Conservation (phyloP, 208 protist genomes). For the Crithidia thermophila region DNA sequence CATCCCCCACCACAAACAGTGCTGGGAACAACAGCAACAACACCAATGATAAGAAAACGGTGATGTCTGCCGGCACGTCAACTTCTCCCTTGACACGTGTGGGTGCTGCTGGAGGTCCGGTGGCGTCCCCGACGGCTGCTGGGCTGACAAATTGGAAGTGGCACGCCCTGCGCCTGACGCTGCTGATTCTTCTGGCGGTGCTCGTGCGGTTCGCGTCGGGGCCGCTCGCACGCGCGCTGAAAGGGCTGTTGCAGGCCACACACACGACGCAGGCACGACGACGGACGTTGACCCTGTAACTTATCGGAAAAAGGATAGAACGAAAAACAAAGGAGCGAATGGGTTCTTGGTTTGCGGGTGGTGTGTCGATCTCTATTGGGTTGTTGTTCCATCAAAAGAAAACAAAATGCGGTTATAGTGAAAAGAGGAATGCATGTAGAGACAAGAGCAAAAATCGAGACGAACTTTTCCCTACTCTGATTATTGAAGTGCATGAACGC, state of each 20-base stretch:
- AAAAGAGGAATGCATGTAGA: too few relatives aligned
- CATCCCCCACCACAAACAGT: background rate
- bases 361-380: background rate
- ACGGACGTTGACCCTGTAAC: slow-evolving; percentile 35
- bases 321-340: background rate
- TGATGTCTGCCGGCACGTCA: too few relatives aligned
- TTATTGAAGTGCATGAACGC: too few relatives aligned
- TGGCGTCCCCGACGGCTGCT: background rate
- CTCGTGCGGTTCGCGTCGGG: slow-evolving; percentile 33
- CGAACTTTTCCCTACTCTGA: too few relatives aligned
- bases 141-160: slow-evolving; percentile 25
- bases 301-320: background rate
- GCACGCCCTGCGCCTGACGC: slow-evolving; percentile 19
- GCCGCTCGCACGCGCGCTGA: slow-evolving; percentile 22
- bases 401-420: too few relatives aligned
- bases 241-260: slow-evolving; percentile 14
- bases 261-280: slow-evolving; percentile 25
- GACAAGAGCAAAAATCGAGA: too few relatives aligned
- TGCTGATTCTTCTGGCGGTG: slow-evolving; percentile 26
- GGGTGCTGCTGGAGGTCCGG: background rate
- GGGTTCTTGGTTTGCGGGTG: background rate
- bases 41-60: background rate
- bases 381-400: too few relatives aligned
- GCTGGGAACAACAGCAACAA: background rate
- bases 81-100: background rate